Conservation (phyloP, 2,329 filamentous ascomycete genomes). For the Verticillium longisporum region DNA sequence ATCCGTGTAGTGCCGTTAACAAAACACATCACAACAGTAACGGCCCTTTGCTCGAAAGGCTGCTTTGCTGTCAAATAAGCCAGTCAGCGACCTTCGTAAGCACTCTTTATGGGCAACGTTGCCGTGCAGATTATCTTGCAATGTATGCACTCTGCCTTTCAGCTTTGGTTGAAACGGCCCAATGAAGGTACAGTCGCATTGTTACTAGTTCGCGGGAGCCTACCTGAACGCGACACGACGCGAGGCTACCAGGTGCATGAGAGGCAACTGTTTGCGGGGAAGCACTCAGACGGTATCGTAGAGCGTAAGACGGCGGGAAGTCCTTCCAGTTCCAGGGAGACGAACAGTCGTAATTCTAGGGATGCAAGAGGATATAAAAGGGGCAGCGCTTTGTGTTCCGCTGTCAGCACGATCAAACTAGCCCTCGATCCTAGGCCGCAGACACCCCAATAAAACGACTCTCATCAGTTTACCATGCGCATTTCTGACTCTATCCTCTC, state of each 20-base stretch:
- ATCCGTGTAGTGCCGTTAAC: neutral
- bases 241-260: neutral
- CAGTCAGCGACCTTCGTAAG: neutral
- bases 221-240: neutral
- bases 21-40: neutral
- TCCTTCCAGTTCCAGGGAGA: neutral
- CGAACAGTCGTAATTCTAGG: neutral
- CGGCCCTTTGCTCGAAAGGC: neutral
- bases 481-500: neutral
- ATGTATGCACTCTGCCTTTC: neutral
- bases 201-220: neutral
- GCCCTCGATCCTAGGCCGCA: neutral
- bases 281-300: neutral
- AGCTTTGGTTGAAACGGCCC: neutral
- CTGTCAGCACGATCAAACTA: neutral
- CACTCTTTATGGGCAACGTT: neutral
- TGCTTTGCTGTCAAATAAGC: neutral
- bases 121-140: neutral
- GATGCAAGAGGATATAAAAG: neutral
- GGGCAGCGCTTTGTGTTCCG: neutral
- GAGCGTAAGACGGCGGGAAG: neutral
- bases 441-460: neutral
- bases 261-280: neutral
- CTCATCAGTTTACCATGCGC: neutral
- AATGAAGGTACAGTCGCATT: neutral